These are phyloP conservation scores for Mycothermus thermophilus DNA, from an alignment of 495 filamentous ascomycete species.

Conservation along the genomic window DNA sequence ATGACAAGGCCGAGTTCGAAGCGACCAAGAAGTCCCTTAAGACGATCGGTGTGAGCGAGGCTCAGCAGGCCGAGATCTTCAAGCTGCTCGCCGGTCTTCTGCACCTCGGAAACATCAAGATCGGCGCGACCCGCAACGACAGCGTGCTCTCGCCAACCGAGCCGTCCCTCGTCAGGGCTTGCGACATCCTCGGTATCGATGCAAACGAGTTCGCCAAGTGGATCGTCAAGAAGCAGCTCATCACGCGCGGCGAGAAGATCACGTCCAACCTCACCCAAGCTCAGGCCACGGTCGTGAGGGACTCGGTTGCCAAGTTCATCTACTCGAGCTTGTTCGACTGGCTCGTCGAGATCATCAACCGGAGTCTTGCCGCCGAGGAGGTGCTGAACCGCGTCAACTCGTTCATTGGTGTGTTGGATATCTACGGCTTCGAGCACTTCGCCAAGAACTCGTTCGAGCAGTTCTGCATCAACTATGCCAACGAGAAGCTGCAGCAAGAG, in stretches of 20 bases:
- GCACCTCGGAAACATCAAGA: constrained; percentile 93
- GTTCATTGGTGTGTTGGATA: constrained; percentile 99
- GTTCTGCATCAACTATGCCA: constrained; percentile 99
- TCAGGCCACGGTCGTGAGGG: constrained; percentile 85
- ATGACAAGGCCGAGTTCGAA: constrained; percentile 85
- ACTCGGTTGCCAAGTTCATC: constrained; percentile 97
- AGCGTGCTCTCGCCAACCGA: constrained; percentile 71
- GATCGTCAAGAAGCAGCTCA: constrained; percentile 97
- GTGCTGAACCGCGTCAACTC: constrained; percentile 67
- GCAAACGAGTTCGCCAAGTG: constrained; percentile 84
- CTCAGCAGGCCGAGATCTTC: constrained; percentile 74
- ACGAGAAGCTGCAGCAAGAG: constrained; percentile 97
- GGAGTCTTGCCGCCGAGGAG: constrained; percentile 75
- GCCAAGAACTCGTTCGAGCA: constrained; percentile 99
- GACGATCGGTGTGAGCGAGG: constrained; percentile 70
- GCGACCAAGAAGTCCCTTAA: constrained; percentile 73
- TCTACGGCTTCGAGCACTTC: constrained; percentile 99
- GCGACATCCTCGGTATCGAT: constrained; percentile 79
- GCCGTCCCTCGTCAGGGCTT: constrained; percentile 66
- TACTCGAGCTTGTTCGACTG: constrained; percentile 98
- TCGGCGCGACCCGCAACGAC: constrained; percentile 77
- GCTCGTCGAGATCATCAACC: constrained; percentile 93
- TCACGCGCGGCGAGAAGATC: constrained; percentile 95
- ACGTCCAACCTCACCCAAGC: constrained; percentile 90
- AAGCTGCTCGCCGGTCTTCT: constrained; percentile 81